Percentiles rank a stretch among this genome's conserved stretches.
Evolutionary conservation across 768 basidiomycete species (phyloP).

Genomic region (Rhizopogon vulgaris): DNA sequence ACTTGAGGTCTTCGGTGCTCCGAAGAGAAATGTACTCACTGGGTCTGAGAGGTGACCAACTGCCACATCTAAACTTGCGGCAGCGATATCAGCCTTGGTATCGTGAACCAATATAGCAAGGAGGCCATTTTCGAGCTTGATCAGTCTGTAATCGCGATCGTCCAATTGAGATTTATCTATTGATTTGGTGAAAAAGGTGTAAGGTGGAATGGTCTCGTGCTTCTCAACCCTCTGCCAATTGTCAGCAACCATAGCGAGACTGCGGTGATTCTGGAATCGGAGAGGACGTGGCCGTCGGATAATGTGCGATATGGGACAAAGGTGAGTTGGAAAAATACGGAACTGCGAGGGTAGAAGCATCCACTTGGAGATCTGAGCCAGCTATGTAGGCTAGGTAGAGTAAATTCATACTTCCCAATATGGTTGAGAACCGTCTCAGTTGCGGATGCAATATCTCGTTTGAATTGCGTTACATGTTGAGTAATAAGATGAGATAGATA

Average conservation of each 20-base stretch:
- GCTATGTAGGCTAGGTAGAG: background rate
- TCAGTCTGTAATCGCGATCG: constrained; percentile 73
- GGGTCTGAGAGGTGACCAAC: constrained; percentile 95
- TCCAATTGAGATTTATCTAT: constrained; percentile 74
- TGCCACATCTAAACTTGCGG: constrained; percentile 89
- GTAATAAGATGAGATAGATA: too few relatives aligned
- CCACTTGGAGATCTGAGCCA: background rate
- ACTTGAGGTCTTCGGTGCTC: background rate
- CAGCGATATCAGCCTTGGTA: constrained; percentile 83
- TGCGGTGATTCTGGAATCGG: constrained; percentile 3
- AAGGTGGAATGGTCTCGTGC: constrained; percentile 31
- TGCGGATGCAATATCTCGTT: too few relatives aligned
- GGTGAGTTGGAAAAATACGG: background rate
- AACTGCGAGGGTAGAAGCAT: background rate
- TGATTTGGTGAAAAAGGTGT: constrained; percentile 48
- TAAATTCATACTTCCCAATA: constrained; percentile 31
- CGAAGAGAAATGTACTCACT: constrained; percentile 37
- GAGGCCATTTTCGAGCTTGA: constrained; percentile 85
- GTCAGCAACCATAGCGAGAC: constrained; percentile 16
- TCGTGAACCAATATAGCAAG: constrained; percentile 83
- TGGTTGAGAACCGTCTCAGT: background rate
- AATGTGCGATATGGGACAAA: background rate
- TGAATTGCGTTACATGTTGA: too few relatives aligned
- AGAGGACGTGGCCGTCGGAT: background rate
- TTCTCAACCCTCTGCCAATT: constrained; percentile 17